These are phyloP conservation scores for Chytriomyces hyalinus DNA, from an alignment of 192 early-diverging fungal genomes.

Conservation along the genomic window DNA sequence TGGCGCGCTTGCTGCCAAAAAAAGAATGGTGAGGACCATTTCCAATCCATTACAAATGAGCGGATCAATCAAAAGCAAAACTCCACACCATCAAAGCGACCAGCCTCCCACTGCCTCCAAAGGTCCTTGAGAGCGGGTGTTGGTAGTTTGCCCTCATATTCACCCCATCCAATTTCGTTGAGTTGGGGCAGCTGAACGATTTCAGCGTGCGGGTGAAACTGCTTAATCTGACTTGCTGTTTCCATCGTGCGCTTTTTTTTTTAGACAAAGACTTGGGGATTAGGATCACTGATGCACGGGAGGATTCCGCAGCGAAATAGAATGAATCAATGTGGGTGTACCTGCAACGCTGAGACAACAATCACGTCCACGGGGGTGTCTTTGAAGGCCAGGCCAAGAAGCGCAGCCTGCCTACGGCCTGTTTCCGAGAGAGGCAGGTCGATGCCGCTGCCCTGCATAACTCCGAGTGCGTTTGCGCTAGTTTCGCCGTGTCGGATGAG, in stretches of 20 bases:
- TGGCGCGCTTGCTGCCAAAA: conserved; percentile 38
- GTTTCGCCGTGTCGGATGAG: conserved; percentile 62
- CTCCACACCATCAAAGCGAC: conserved; percentile 48
- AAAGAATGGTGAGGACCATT: background rate
- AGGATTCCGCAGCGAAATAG: conserved; percentile 9
- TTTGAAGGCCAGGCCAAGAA: conserved; percentile 6
- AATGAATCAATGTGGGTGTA: conserved; percentile 4
- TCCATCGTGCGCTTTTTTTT: conserved; percentile 45
- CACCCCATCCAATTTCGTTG: conserved; percentile 62
- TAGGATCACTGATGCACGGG: background rate
- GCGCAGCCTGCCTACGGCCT: conserved; percentile 30
- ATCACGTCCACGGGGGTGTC: conserved; percentile 46
- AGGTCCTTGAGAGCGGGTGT: conserved; percentile 39
- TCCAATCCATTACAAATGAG: background rate
- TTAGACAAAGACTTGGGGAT: background rate
- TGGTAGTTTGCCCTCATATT: conserved; percentile 49
- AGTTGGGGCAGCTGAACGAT: conserved; percentile 44
- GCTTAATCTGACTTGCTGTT: conserved; percentile 35
- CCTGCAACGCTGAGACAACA: conserved; percentile 49
- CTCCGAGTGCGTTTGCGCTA: conserved; percentile 46
- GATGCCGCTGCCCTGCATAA: conserved; percentile 57
- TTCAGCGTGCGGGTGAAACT: conserved; percentile 41
- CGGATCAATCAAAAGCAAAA: background rate
- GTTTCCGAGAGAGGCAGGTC: conserved; percentile 46
- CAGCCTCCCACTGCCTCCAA: conserved; percentile 50